Conservation (phyloP, 352 stramenopile genomes). For the Hyaloperonospora arabidopsidis region DNA sequence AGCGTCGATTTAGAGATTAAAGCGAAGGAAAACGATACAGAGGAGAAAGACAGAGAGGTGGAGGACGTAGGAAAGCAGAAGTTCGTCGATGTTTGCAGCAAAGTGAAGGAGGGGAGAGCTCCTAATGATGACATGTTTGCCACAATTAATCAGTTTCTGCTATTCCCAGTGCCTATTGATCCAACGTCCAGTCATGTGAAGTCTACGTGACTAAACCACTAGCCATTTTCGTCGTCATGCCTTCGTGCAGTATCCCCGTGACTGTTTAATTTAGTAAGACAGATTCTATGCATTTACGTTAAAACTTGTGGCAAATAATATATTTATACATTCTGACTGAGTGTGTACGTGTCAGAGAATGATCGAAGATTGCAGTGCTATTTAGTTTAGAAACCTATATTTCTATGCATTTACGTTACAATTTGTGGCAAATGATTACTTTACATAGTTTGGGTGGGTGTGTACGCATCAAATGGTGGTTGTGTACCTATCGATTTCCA, state of each 20-base stretch:
- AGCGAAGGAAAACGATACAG: constrained; percentile 14
- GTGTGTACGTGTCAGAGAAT: too few relatives aligned
- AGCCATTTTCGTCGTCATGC: constrained; percentile 58
- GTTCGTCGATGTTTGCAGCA: constrained; percentile 10
- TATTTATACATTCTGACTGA: too few relatives aligned
- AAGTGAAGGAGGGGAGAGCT: constrained; percentile 11
- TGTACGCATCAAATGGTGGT: too few relatives aligned
- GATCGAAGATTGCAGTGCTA: too few relatives aligned
- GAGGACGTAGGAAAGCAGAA: constrained; percentile 12
- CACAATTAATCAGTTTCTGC: constrained; percentile 35
- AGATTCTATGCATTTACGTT: too few relatives aligned
- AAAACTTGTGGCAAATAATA: too few relatives aligned
- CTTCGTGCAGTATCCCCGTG: constrained; percentile 41
- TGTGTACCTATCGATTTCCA: too few relatives aligned
- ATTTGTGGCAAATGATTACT: too few relatives aligned
- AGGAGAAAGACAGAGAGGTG: constrained; percentile 18
- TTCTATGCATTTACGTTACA: too few relatives aligned
- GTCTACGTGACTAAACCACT: constrained; percentile 52
- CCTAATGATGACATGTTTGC: constrained; percentile 18
- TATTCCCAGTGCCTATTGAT: constrained; percentile 22
- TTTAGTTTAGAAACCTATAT: too few relatives aligned
- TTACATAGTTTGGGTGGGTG: too few relatives aligned
- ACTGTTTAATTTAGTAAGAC: too few relatives aligned
- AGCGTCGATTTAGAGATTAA: constrained; percentile 7
- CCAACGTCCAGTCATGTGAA: constrained; percentile 18